These are phyloP conservation scores for Albophoma yamanashiensis DNA, from an alignment of 2,329 filamentous ascomycete species.

Conservation along the genomic window DNA sequence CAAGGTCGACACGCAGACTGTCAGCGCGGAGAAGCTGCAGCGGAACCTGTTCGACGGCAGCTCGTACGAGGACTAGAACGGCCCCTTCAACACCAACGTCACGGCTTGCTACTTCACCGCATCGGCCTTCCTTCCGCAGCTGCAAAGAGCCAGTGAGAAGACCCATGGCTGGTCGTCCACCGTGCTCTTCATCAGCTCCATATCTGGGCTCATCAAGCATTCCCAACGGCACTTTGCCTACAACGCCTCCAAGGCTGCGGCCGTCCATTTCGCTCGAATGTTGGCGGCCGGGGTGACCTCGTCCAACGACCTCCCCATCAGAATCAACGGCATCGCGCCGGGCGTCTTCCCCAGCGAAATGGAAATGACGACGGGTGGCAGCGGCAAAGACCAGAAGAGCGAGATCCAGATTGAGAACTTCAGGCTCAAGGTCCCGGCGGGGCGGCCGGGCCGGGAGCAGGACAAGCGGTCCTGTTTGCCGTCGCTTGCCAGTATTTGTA, in stretches of 20 bases:
- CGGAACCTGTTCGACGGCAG: conserved; percentile 58
- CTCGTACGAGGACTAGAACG: conserved; percentile 59
- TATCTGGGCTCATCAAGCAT: conserved; percentile 53
- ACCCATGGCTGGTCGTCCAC: conserved; percentile 41
- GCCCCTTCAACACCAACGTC: conserved; percentile 66
- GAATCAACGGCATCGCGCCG: conserved; percentile 64
- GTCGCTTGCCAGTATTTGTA: conserved; percentile 32
- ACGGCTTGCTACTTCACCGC: conserved; percentile 57
- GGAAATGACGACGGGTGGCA: conserved; percentile 57
- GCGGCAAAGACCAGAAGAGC: conserved; percentile 43
- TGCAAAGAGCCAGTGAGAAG: conserved; percentile 37
- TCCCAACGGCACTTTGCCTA: conserved; percentile 57
- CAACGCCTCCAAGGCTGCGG: conserved; percentile 52
- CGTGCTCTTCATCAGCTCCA: conserved; percentile 58
- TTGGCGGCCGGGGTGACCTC: conserved; percentile 49
- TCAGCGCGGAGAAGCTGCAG: conserved; percentile 34
- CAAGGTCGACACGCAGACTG: not conserved
- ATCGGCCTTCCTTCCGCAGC: conserved; percentile 49
- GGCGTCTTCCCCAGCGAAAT: conserved; percentile 64
- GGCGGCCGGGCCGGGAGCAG: conserved; percentile 56
- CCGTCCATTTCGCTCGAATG: conserved; percentile 54
- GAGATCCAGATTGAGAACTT: conserved; percentile 46
- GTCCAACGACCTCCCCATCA: conserved; percentile 46
- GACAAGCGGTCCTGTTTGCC: conserved; percentile 51
- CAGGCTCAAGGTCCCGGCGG: conserved; percentile 47